phyloP scores from a whole-genome alignment of 2,329 filamentous ascomycete species.

The Cercospora citrullina region DNA sequence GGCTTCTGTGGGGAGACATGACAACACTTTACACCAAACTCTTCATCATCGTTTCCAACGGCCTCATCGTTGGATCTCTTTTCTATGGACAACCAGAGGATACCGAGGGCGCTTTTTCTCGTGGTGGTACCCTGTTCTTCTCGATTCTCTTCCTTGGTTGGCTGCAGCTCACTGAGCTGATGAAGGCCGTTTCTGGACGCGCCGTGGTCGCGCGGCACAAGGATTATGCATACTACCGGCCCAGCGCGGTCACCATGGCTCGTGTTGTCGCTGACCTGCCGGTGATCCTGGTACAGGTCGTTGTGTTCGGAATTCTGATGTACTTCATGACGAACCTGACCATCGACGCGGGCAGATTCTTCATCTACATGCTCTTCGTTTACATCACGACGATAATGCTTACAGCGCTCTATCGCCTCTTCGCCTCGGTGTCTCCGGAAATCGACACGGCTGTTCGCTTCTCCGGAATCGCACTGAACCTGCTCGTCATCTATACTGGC shows the following conservation, averaged over 20 bases:
- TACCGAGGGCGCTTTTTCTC: conserved; percentile 62
- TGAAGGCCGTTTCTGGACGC: conserved; percentile 72
- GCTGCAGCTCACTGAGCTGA: conserved; percentile 76
- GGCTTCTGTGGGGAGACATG: conserved; percentile 74
- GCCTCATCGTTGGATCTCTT: conserved; percentile 73
- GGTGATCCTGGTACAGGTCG: conserved; percentile 58
- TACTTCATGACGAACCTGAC: conserved; percentile 66
- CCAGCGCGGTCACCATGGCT: conserved; percentile 63
- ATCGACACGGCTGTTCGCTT: conserved; percentile 68
- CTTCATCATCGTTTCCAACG: conserved; percentile 74
- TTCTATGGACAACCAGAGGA: conserved; percentile 68
- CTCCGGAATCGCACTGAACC: conserved; percentile 61
- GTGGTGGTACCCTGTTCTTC: conserved; percentile 66
- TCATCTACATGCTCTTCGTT: conserved; percentile 65
- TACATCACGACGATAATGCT: conserved; percentile 63
- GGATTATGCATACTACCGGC: conserved; percentile 69
- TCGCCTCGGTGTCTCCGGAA: conserved; percentile 62
- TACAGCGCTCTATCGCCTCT: conserved; percentile 65
- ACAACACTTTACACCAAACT: conserved; percentile 75
- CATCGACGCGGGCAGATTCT: conserved; percentile 62
- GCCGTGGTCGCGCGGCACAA: conserved; percentile 68
- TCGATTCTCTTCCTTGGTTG: conserved; percentile 66
- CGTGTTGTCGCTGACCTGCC: conserved; percentile 65
- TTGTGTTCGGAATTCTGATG: conserved; percentile 62
- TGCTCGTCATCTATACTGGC: conserved; percentile 64